Conservation (phyloP, 2,329 filamentous ascomycete genomes). For the Arthroderma sp. region DNA sequence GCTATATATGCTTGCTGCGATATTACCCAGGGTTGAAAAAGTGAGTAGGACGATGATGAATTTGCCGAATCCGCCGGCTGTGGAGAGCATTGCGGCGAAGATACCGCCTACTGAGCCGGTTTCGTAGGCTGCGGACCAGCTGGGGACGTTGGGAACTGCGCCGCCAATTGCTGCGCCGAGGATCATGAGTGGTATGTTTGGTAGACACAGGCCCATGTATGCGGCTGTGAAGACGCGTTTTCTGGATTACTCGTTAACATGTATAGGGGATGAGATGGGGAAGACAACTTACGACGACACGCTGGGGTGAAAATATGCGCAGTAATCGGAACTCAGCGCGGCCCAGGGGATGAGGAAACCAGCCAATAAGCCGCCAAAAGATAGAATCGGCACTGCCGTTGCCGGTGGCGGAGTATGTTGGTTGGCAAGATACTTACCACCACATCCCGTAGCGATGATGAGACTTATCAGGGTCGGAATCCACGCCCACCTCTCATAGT, state of each 20-base stretch:
- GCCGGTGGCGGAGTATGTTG: slow-evolving; percentile 8
- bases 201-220: slow-evolving; percentile 40
- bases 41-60: slow-evolving; percentile 56
- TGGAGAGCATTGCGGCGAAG: slow-evolving; percentile 41
- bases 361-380: slow-evolving; percentile 18
- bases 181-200: slow-evolving; percentile 48
- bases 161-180: slow-evolving; percentile 54
- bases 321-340: slow-evolving; percentile 14
- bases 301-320: slow-evolving; percentile 14
- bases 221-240: slow-evolving; percentile 13
- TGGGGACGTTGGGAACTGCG: slow-evolving; percentile 39
- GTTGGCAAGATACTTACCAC: slow-evolving; percentile 15
- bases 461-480: slow-evolving; percentile 16
- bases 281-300: slow-evolving; percentile 10
- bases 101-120: slow-evolving; percentile 51
- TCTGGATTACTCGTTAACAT: background rate
- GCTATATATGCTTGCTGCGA: slow-evolving; percentile 53
- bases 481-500: slow-evolving; percentile 47
- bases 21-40: slow-evolving; percentile 46
- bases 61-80: slow-evolving; percentile 45
- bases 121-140: slow-evolving; percentile 47
- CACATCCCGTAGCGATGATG: slow-evolving; percentile 16
- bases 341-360: slow-evolving; percentile 20
- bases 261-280: background rate
- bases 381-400: slow-evolving; percentile 14